Evolutionary conservation across 257 asterid genomes (phyloP), one percentile per base, ranked within the genome.

Genomic region (Gentiana dahurica): DNA sequence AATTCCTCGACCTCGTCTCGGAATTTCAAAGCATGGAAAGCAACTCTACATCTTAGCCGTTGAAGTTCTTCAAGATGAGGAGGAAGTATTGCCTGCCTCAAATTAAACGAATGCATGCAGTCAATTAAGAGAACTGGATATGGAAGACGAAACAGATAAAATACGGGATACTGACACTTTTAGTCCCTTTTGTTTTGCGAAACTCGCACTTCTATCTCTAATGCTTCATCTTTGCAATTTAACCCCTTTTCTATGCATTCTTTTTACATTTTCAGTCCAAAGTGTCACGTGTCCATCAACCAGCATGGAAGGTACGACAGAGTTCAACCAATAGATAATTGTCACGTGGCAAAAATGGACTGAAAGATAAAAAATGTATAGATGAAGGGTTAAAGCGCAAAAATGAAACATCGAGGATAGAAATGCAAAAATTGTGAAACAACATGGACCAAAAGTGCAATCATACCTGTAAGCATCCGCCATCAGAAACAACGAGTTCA

Each of bases 401-500:
- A 24, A 24, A 24, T 24, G 24, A 24, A 24, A 24, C 24, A 24
- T 24, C 24, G 24, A 24, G 24, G 24, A 24, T 24, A 24, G 24
- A 24, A 24, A 24, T 24, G 24, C 24, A 24, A 24, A 24, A 41
- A 41, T 5, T 41, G 9, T 5, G 9, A 41, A 12, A 53, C 35
- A 51, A 15, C 24, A 60, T 48, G 46, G 34, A 36, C 46, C 34
- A 44, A 4, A 36, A 12, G 8, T 9, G 12, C 58, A 38, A 11
- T 8, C 53, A 15, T 59, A 88, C 99, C 97, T 81, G 95, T 87
- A 92, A 85, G 73, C 95, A 89, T 68, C 99, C 97, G 36, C 99
- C 99, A 54, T 86, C 92, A n/a, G 93, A 77, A 45, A 85, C 76
- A 58, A 88, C 81, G 63, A 92, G 90, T 75, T 92, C 99, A 50